Evolutionary conservation across 1,284 basidiomycete species (phyloP), one percentile per base, ranked within the genome.

Genomic region (Apiotrichum veenhuisii): DNA sequence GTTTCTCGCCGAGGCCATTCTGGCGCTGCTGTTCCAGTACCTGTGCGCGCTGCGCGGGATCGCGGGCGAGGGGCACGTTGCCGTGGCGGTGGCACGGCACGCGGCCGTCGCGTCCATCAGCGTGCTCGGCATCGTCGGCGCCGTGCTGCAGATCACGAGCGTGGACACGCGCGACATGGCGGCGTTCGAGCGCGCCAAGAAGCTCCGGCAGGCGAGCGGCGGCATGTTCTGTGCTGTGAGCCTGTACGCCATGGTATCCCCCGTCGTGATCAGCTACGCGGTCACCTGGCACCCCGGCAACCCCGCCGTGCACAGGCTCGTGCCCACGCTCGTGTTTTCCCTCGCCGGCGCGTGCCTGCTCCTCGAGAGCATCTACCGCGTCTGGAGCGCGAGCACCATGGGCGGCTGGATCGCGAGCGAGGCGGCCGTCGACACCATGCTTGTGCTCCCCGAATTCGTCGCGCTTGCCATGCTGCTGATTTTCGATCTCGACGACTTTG

Each of bases 371-470:
- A 20, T 52, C 10, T 59, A 55, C 42, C 52, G 58, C 25, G 47
- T 59, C 8, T 26, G 38, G 26, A 22, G 37, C 3, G 54, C 53
- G 15, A 36, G 41, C 14, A 5, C 8, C 10, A 26, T 42, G 3
- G 22, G 17, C 8, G 58, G 58, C 1, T 59, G 44, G 36, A 45
- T 52, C 18, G 26, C 48, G 8, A 25, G 26, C 12, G 27, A 49
- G 20, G 11, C 18, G 3, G 50, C 58, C 0, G 23, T 59, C n/a
- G 41, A 52, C 22, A 41, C 52, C 4, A 17, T 59, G 25, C 40
- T 59, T 18, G 44, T 59, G 11, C 46, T 59, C 11, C 58, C 58
- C 30, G 58, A 59, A 36, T 12, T 43, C 23, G 10, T 59, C 22
- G 36, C 55, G 7, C 45, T 59, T 4, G 17, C 46, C 7, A 5